Percentiles rank a stretch among this genome's conserved stretches.
Conservation (phyloP, 768 basidiomycete genomes). For the Mrakia gelida region DNA sequence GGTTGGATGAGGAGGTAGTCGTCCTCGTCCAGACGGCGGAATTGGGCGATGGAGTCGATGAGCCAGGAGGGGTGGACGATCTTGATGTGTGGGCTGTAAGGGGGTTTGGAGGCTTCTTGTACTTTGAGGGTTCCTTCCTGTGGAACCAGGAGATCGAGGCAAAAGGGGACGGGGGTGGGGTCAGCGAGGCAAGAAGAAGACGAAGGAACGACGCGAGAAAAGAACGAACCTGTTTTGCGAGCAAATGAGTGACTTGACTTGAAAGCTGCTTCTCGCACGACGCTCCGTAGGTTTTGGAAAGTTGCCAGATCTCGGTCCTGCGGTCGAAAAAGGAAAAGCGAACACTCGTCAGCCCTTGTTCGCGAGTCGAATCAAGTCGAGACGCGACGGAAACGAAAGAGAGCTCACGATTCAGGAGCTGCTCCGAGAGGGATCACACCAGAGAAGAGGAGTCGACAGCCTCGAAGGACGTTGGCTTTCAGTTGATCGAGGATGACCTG, state of each 20-base stretch:
- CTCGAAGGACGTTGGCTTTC: slow-evolving; percentile 69
- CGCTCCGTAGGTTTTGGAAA: slow-evolving; percentile 85
- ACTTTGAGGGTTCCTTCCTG: slow-evolving; percentile 91
- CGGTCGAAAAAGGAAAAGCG: neutral
- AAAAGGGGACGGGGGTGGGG: neutral
- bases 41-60: slow-evolving; percentile 79
- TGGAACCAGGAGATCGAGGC: slow-evolving; percentile 1
- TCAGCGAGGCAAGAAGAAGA: neutral
- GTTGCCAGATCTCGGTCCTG: slow-evolving; percentile 71
- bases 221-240: slow-evolving; percentile 70
- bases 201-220: neutral
- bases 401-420: slow-evolving; percentile 58
- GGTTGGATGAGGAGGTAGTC: slow-evolving; percentile 55
- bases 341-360: neutral
- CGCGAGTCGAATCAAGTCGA: too few species aligned
- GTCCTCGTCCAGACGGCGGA: slow-evolving; percentile 73
- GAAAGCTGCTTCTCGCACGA: slow-evolving; percentile 66
- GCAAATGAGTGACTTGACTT: slow-evolving; percentile 74
- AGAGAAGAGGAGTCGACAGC: slow-evolving; percentile 82
- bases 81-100: slow-evolving; percentile 54
- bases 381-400: neutral
- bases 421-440: slow-evolving; percentile 90
- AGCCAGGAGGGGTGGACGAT: slow-evolving; percentile 90
- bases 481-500: slow-evolving; percentile 81
- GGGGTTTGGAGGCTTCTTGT: slow-evolving; percentile 69